phyloP scores from a whole-genome alignment of 441 rosid species.

The Pelargonium australe region DNA sequence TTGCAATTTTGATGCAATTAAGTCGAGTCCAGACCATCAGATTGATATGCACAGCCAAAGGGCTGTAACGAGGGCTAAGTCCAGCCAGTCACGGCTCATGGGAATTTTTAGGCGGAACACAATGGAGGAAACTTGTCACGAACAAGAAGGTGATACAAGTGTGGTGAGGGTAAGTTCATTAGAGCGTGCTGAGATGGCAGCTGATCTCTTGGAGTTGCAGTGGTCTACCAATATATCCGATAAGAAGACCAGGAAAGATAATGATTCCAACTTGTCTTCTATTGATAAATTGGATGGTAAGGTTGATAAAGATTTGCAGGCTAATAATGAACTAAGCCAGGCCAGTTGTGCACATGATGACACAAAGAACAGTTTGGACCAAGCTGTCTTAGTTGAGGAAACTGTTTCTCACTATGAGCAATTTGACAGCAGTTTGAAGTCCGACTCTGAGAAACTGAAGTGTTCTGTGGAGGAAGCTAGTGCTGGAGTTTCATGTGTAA shows the following conservation, averaged over 20 bases:
- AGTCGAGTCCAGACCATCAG: slow-evolving; percentile 23
- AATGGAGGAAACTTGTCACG: slow-evolving; percentile 25
- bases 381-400: slow-evolving; percentile 17
- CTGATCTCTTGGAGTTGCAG: slow-evolving; percentile 69
- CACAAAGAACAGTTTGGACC: slow-evolving; percentile 14
- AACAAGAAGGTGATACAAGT: slow-evolving; percentile 26
- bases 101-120: slow-evolving; percentile 69
- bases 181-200: slow-evolving; percentile 80
- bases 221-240: slow-evolving; percentile 80
- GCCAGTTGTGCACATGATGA: slow-evolving; percentile 16
- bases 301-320: slow-evolving; percentile 17
- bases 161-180: slow-evolving; percentile 40
- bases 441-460: slow-evolving; percentile 25
- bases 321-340: slow-evolving; percentile 17
- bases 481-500: slow-evolving; percentile 21
- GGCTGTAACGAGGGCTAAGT: slow-evolving; percentile 38
- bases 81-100: slow-evolving; percentile 48
- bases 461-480: slow-evolving; percentile 26
- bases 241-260: slow-evolving; percentile 31
- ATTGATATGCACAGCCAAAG: slow-evolving; percentile 32
- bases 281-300: slow-evolving; percentile 18
- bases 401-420: slow-evolving; percentile 24
- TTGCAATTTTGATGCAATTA: slow-evolving; percentile 35
- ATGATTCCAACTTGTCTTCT: slow-evolving; percentile 23
- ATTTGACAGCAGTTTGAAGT: slow-evolving; percentile 15